Evolutionary conservation across 2,329 filamentous ascomycete species (phyloP).

Genomic region (Pezicula radicicola): DNA sequence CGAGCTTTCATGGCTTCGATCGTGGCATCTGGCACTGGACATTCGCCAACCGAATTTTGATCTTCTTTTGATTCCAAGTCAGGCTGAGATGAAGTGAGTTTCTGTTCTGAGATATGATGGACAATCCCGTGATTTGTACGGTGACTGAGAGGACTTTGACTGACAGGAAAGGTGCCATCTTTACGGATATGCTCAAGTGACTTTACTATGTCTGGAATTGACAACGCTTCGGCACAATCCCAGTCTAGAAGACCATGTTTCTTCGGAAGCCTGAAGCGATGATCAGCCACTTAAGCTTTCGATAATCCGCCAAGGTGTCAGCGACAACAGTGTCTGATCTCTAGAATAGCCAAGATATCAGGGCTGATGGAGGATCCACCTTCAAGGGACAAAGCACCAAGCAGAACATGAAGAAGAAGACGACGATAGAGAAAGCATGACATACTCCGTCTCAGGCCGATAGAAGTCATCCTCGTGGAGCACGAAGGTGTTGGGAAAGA

Average conservation of each 20-base stretch:
- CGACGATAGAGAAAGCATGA: slow-evolving; percentile 8
- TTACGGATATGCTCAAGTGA: slow-evolving; percentile 68
- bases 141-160: slow-evolving; percentile 27
- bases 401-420: background rate
- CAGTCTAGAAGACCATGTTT: slow-evolving; percentile 73
- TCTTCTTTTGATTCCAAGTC: slow-evolving; percentile 57
- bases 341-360: background rate
- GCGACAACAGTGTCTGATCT: no score
- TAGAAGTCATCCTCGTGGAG: slow-evolving; percentile 98
- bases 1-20: slow-evolving; percentile 44
- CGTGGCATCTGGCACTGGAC: slow-evolving; percentile 46
- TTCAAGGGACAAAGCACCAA: no score
- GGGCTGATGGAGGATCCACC: background rate
- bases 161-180: slow-evolving; percentile 63
- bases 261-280: slow-evolving; percentile 45
- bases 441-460: slow-evolving; percentile 69
- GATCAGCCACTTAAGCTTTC: background rate
- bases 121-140: slow-evolving; percentile 25
- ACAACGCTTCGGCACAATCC: slow-evolving; percentile 82
- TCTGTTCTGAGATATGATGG: slow-evolving; percentile 24
- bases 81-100: slow-evolving; percentile 34
- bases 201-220: slow-evolving; percentile 64
- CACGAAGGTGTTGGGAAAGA: slow-evolving; percentile 77
- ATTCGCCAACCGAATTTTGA: slow-evolving; percentile 56
- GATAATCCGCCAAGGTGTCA: no score